Base-by-base conservation (phyloP, 805 yeast species). In the Clavispora fructus region DNA sequence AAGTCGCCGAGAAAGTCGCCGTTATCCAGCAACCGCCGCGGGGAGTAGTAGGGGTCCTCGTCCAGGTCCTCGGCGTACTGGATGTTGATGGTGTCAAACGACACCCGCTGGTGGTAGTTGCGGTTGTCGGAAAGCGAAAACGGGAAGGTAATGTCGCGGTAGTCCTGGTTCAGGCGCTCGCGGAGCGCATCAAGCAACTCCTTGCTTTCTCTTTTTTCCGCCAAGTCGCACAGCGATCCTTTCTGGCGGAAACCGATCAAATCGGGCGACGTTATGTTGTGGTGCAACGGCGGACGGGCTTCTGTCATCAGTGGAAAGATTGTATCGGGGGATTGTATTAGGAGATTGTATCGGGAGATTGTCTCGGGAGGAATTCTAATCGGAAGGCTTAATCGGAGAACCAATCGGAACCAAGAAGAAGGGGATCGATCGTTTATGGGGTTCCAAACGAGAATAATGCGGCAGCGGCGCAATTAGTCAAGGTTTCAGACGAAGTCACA, bases 21-120 rank as follows among this genome's bases (percentile, higher is more conserved):
- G 13, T 41, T 43, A 8, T 42, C 44, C 47, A 57, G 50, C 49
- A 56, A 14, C 30, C 54, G 39, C 8, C 51, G 41, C 31, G 47
- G 31, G 12, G 42, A 40, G 13, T 39, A 40, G 16, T 27, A 30
- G 27, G 28, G 13, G 37, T 49, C 58, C 17, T 55, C 56, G 35
- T 58, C 57, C 13, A 50, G 54, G 47, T 54, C 58, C n/a, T 55
- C 62, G 30, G 54, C 55, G 48, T 58, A 64, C 45, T 61, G 60
- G 25, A 70, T 43, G 46, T 78, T 70, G 16, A 79, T 74, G 14
- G 83, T 77, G 58, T 79, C 83, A 54, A 78, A 79, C 2, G 80
- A 73, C 1, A 79, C 81, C 41, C 79, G 59, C 28, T 64, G 64
- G 14, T 54, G 44, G 47, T 59, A 68, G 12, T 51, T 43, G 26